phyloP scores from a whole-genome alignment of 2,329 filamentous ascomycete species.

The Claviceps maximensis region DNA sequence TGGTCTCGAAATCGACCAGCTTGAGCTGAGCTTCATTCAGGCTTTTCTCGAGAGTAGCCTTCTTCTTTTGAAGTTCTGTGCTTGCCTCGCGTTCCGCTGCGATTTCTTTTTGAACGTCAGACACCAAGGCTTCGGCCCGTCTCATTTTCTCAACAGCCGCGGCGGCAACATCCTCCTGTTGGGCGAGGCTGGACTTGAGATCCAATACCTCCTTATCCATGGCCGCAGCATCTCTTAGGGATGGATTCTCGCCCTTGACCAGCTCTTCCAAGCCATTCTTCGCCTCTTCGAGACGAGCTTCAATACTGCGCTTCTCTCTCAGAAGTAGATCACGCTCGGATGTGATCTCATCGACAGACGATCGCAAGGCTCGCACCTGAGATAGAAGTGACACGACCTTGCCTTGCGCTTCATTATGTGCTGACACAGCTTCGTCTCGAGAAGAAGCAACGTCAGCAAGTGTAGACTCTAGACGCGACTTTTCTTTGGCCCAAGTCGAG shows the following conservation, averaged over 20 bases:
- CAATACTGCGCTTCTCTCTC: constrained; percentile 82
- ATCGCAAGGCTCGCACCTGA: constrained; percentile 74
- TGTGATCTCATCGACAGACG: constrained; percentile 71
- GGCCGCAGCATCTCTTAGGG: constrained; percentile 76
- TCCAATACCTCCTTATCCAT: constrained; percentile 83
- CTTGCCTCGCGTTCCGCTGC: constrained; percentile 71
- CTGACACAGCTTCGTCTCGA: constrained; percentile 83
- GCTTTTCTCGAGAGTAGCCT: constrained; percentile 76
- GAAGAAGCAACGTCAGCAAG: constrained; percentile 79
- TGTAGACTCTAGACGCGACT: constrained; percentile 78
- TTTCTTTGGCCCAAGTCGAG: constrained; percentile 97
- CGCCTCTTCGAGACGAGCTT: constrained; percentile 74
- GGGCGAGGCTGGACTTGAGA: constrained; percentile 75
- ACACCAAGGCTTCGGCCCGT: constrained; percentile 71
- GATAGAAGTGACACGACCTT: constrained; percentile 85
- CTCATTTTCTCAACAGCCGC: constrained; percentile 97
- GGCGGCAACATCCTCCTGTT: constrained; percentile 83
- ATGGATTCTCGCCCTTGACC: constrained; percentile 70
- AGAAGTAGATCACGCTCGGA: constrained; percentile 73
- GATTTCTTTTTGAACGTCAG: constrained; percentile 89
- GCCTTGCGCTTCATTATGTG: constrained; percentile 88
- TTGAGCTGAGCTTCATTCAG: constrained; percentile 82
- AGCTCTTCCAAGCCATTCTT: constrained; percentile 82
- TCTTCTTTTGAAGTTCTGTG: constrained; percentile 75
- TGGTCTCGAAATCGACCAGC: constrained; percentile 88